These are phyloP conservation scores for Wallacemonas rigidus DNA, from an alignment of 208 protist species.

Conservation along the genomic window DNA sequence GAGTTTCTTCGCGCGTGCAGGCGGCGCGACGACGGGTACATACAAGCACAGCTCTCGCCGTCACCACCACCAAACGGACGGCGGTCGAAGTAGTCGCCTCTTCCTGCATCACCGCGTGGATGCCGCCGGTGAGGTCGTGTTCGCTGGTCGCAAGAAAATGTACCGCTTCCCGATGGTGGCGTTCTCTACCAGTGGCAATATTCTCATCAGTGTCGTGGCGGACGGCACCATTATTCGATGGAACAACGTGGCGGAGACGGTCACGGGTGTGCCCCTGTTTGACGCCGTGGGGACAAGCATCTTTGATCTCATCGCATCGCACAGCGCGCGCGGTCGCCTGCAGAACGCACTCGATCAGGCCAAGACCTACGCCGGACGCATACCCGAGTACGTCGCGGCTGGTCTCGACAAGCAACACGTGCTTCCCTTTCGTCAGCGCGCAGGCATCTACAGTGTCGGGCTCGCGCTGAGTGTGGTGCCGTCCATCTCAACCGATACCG, in stretches of 20 bases:
- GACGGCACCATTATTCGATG: constrained; percentile 91
- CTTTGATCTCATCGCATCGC: constrained; percentile 56
- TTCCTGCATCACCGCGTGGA: constrained; percentile 31
- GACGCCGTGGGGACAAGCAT: constrained; percentile 79
- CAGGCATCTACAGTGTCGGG: constrained; percentile 58
- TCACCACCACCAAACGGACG: constrained; percentile 11
- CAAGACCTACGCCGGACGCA: constrained; percentile 59
- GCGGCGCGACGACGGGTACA: not conserved
- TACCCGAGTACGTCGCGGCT: constrained; percentile 55
- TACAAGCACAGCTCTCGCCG: constrained; percentile 8
- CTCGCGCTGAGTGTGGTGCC: constrained; percentile 75
- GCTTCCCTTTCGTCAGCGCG: constrained; percentile 72
- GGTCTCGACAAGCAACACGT: constrained; percentile 53
- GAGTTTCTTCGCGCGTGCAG: not conserved
- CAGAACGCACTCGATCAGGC: constrained; percentile 43
- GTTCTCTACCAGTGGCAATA: constrained; percentile 47
- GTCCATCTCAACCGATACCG: constrained; percentile 41
- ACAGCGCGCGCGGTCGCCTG: constrained; percentile 47
- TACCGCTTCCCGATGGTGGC: constrained; percentile 77
- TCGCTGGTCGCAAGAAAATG: constrained; percentile 73
- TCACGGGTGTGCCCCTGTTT: constrained; percentile 59
- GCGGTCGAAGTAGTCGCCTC: constrained; percentile 8
- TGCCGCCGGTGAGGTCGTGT: constrained; percentile 78
- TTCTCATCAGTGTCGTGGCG: constrained; percentile 72
- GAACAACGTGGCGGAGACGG: constrained; percentile 60